Evolutionary conservation across 2,329 filamentous ascomycete species (phyloP).

Genomic region (Fusarium falciforme): DNA sequence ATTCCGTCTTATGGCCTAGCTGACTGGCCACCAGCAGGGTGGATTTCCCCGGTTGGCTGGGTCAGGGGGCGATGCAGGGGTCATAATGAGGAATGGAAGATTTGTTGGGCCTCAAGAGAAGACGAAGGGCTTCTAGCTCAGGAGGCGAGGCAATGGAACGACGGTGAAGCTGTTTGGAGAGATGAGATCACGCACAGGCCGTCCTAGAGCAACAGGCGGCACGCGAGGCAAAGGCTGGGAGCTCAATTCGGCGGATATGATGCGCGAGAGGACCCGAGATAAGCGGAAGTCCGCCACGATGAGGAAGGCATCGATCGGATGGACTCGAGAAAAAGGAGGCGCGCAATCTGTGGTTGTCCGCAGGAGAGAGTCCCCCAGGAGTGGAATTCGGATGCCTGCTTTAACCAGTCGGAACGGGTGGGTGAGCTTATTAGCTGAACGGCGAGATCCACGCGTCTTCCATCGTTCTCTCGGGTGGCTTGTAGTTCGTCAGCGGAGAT

Average conservation of each 20-base stretch:
- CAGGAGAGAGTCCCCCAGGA: constrained; percentile 1
- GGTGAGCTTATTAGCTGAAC: constrained; percentile 23
- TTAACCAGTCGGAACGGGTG: constrained; percentile 38
- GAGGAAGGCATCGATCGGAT: constrained; percentile 10
- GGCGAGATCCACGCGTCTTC: constrained; percentile 31
- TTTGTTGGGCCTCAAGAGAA: constrained; percentile 34
- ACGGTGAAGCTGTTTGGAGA: constrained; percentile 16
- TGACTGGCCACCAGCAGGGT: constrained; percentile 38
- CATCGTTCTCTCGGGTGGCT: constrained; percentile 7
- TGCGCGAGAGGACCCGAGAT: constrained; percentile 5
- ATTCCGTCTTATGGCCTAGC: constrained; percentile 28
- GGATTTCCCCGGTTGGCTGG: constrained; percentile 36
- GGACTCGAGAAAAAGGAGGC: constrained; percentile 5
- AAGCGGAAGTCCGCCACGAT: constrained; percentile 25
- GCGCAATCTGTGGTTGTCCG: constrained; percentile 21
- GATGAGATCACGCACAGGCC: neutral
- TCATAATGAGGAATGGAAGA: constrained; percentile 31
- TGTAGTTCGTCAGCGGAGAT: constrained; percentile 16
- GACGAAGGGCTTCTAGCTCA: constrained; percentile 15
- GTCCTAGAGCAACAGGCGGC: constrained; percentile 8
- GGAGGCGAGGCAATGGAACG: constrained; percentile 17
- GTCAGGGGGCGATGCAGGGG: constrained; percentile 32
- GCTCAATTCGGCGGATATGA: neutral
- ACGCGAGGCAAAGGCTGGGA: neutral
- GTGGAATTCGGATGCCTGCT: constrained; percentile 28